Evolutionary conservation across 345 rosid species (phyloP).

Genomic region (Eucalyptus marginata): DNA sequence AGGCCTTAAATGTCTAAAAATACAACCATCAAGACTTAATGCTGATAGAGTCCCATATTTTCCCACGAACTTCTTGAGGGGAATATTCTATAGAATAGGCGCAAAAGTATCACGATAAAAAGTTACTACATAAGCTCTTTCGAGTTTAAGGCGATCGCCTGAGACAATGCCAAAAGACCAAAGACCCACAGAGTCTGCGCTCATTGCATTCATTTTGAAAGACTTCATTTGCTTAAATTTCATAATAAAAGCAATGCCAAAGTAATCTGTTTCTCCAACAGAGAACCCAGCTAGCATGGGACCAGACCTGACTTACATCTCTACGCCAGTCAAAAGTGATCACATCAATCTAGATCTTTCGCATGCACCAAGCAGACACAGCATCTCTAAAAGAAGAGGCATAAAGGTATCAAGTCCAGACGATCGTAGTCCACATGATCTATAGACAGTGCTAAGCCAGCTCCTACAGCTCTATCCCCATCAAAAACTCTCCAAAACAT

Average conservation of each 20-base stretch:
- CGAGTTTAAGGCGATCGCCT: neutral
- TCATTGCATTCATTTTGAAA: neutral
- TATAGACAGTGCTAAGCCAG: neutral
- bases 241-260: neutral
- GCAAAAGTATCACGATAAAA: neutral
- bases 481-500: neutral
- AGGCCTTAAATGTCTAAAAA: rapidly evolving
- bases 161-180: neutral
- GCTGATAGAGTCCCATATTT: neutral
- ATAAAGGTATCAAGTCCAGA: neutral
- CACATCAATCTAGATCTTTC: neutral
- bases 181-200: neutral
- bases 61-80: neutral
- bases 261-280: neutral
- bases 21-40: neutral
- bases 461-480: neutral
- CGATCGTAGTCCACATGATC: neutral
- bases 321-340: neutral
- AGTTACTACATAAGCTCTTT: neutral
- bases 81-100: neutral
- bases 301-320: neutral
- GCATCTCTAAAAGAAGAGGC: neutral
- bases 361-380: neutral
- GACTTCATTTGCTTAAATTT: neutral
- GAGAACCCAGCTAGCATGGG: neutral